Conservation (phyloP, 768 basidiomycete genomes). For the Tricholoma saponaceum region DNA sequence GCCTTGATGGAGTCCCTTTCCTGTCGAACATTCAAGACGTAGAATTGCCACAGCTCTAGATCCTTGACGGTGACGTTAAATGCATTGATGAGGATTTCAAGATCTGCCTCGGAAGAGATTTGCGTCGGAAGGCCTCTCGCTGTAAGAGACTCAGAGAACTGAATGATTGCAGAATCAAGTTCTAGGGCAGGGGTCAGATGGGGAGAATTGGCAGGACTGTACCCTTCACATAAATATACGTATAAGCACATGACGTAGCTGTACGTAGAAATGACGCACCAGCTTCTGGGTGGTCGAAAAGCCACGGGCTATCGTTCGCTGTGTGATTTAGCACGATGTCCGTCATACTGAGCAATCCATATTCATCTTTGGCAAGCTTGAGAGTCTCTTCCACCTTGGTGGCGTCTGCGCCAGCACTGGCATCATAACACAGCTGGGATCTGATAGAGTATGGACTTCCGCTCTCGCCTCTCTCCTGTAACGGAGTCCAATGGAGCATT, state of each 20-base stretch:
- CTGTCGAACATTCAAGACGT: slow-evolving; percentile 71
- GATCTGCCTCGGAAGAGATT: slow-evolving; percentile 62
- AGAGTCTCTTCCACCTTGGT: slow-evolving; percentile 61
- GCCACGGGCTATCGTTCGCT: slow-evolving; percentile 90
- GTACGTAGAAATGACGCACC: slow-evolving; percentile 42
- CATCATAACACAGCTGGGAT: slow-evolving; percentile 81
- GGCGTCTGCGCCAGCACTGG: slow-evolving; percentile 59
- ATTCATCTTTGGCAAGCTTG: slow-evolving; percentile 72
- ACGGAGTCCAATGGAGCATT: slow-evolving; percentile 95
- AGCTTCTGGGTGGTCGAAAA: slow-evolving; percentile 92
- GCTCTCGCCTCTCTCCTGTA: slow-evolving; percentile 87
- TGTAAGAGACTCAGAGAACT: slow-evolving; percentile 67
- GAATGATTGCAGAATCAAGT: slow-evolving; percentile 81
- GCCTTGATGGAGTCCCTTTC: slow-evolving; percentile 59
- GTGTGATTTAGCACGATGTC: slow-evolving; percentile 99
- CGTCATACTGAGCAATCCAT: slow-evolving; percentile 84
- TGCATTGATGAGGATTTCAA: slow-evolving; percentile 61
- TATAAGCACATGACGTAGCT: not conserved
- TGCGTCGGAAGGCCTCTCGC: slow-evolving; percentile 67
- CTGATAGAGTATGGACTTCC: slow-evolving; percentile 93
- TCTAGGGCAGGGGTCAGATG: slow-evolving; percentile 92
- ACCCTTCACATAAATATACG: slow-evolving; percentile 47
- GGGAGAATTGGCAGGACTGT: slow-evolving; percentile 85
- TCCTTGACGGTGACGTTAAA: slow-evolving; percentile 58
- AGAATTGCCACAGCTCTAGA: slow-evolving; percentile 90